Conservation (phyloP, 2,329 filamentous ascomycete species). For the Allantophomopsis lycopodina region DNA sequence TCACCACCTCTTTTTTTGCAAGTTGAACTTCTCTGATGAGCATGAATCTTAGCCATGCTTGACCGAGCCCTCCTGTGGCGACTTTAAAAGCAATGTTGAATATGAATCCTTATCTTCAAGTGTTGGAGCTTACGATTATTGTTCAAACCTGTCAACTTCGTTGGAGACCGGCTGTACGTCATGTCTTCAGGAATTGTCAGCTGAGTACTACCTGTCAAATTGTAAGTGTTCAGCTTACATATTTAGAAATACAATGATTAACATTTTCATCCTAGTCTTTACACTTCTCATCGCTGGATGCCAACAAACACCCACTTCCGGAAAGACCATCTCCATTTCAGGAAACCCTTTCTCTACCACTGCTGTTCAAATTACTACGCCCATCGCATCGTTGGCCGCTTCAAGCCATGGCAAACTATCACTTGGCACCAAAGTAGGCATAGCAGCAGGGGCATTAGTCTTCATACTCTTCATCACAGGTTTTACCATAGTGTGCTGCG, state of each 20-base stretch:
- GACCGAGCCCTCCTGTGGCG: conserved; percentile 36
- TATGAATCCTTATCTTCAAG: conserved; percentile 34
- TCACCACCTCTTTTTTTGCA: neutral
- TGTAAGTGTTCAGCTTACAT: conserved; percentile 26
- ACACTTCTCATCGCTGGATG: conserved; percentile 41
- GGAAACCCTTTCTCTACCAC: conserved; percentile 37
- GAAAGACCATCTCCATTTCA: conserved; percentile 31
- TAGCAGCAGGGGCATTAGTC: conserved; percentile 36
- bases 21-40: no score
- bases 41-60: neutral
- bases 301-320: conserved; percentile 31
- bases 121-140: conserved; percentile 37
- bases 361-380: conserved; percentile 33
- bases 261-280: conserved; percentile 23
- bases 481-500: conserved; percentile 39
- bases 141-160: conserved; percentile 28
- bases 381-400: conserved; percentile 17
- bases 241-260: conserved; percentile 1
- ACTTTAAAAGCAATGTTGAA: conserved; percentile 29
- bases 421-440: conserved; percentile 42
- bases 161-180: conserved; percentile 28
- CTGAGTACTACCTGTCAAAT: conserved; percentile 33
- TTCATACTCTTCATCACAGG: conserved; percentile 33
- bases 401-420: conserved; percentile 25
- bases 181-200: conserved; percentile 27